Percentiles rank a stretch among this genome's conserved stretches.
Evolutionary conservation across 495 filamentous ascomycete species (phyloP).

Genomic region (Podospora comata): DNA sequence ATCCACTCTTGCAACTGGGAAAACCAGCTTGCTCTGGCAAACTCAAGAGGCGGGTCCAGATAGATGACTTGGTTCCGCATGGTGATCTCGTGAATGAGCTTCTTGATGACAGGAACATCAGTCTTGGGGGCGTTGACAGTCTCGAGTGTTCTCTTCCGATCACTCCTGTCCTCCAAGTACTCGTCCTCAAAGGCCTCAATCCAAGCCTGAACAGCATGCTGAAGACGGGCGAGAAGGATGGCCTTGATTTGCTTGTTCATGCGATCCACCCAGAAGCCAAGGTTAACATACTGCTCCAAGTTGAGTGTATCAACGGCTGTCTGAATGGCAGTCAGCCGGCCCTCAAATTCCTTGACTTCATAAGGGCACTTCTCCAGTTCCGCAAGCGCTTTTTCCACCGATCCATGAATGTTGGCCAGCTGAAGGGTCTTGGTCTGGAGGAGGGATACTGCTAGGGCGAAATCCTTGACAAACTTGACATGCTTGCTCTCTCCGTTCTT

Average conservation of each 20-base stretch:
- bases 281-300: constrained; percentile 89
- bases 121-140: constrained; percentile 36
- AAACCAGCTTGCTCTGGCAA: constrained; percentile 90
- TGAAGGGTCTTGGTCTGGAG: constrained; percentile 82
- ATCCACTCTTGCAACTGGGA: constrained; percentile 90
- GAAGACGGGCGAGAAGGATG: constrained; percentile 71
- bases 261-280: constrained; percentile 79
- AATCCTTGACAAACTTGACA: constrained; percentile 92
- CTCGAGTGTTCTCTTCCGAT: constrained; percentile 44
- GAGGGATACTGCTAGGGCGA: constrained; percentile 75
- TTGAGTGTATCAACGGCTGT: constrained; percentile 90
- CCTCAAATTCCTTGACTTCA: constrained; percentile 67
- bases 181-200: constrained; percentile 73
- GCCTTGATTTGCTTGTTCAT: constrained; percentile 80
- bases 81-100: constrained; percentile 81
- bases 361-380: constrained; percentile 88
- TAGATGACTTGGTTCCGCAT: constrained; percentile 97
- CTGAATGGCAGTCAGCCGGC: constrained; percentile 80
- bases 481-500: constrained; percentile 80
- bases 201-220: constrained; percentile 79
- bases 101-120: constrained; percentile 58
- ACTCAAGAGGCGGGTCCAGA: constrained; percentile 88
- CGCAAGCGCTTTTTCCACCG: constrained; percentile 72
- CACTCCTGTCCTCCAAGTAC: constrained; percentile 48
- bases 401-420: constrained; percentile 73